Evolutionary conservation across 257 asterid genomes (phyloP).

Genomic region (Dorcoceras hygrometricum): DNA sequence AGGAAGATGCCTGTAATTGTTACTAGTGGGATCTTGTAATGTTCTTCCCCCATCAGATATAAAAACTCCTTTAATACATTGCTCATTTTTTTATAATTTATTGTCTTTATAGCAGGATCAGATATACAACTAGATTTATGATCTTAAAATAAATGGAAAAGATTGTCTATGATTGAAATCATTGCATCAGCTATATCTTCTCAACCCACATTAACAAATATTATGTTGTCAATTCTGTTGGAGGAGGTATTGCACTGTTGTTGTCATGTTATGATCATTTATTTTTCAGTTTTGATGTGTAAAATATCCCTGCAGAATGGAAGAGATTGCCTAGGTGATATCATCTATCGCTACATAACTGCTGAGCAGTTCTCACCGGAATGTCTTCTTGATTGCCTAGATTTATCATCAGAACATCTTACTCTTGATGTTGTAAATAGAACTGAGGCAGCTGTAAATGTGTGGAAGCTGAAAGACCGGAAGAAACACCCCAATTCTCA

Average conservation of each 20-base stretch:
- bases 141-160: neutral
- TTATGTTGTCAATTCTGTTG: neutral
- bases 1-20: neutral
- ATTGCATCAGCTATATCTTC: neutral
- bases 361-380: slow-evolving; percentile 91
- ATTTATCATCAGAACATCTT: slow-evolving; percentile 87
- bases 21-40: neutral
- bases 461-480: slow-evolving; percentile 72
- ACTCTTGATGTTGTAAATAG: slow-evolving; percentile 78
- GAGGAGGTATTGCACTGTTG: neutral
- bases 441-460: slow-evolving; percentile 88
- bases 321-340: slow-evolving; percentile 81
- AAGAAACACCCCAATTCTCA: slow-evolving; percentile 52
- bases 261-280: neutral
- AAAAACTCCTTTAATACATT: too few species aligned
- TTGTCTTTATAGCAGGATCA: neutral
- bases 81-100: neutral
- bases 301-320: slow-evolving; percentile 58
- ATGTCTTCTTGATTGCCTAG: slow-evolving; percentile 80
- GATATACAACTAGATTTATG: neutral
- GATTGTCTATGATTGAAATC: neutral
- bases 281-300: neutral
- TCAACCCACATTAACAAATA: neutral
- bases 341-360: slow-evolving; percentile 72
- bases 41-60: neutral